Percentiles rank a stretch among this genome's conserved stretches.
Evolutionary conservation across 2,329 filamentous ascomycete species (phyloP).

Genomic region (Colletotrichum chlorophyti): DNA sequence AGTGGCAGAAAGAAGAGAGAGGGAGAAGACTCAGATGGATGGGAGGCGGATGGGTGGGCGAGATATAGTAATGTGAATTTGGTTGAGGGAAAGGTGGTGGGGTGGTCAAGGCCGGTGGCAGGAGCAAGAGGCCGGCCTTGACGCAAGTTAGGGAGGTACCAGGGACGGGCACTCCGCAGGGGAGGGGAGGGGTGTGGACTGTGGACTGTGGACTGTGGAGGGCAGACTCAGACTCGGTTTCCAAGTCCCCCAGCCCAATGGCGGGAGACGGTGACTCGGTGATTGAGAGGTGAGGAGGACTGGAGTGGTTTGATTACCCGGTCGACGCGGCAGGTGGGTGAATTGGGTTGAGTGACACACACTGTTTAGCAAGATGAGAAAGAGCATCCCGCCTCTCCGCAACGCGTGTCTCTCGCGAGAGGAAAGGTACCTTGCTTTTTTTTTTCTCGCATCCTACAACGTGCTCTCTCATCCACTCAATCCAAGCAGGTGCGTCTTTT

Average conservation of each 20-base stretch:
- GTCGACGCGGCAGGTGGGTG: constrained; percentile 22
- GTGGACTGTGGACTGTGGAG: no score
- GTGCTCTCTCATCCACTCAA: constrained; percentile 22
- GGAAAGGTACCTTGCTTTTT: background rate
- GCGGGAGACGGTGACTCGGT: constrained; percentile 11
- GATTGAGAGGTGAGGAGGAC: background rate
- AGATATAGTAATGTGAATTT: constrained; percentile 29
- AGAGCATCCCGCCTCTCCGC: constrained; percentile 10
- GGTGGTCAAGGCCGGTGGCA: constrained; percentile 29
- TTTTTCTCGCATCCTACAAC: background rate
- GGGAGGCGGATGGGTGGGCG: constrained; percentile 20
- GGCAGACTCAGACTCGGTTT: no score
- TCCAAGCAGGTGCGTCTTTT: constrained; percentile 28
- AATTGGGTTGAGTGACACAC: constrained; percentile 19
- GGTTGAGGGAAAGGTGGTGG: constrained; percentile 36
- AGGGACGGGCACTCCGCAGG: constrained; percentile 20
- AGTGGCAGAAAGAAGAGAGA: constrained; percentile 15
- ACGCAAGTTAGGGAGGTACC: constrained; percentile 23
- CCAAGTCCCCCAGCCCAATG: no score
- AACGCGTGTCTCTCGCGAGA: constrained; percentile 17
- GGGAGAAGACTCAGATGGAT: background rate
- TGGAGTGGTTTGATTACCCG: constrained; percentile 21
- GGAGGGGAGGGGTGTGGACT: no score
- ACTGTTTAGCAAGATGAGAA: constrained; percentile 7
- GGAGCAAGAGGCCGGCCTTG: constrained; percentile 5